phyloP scores from a whole-genome alignment of 129 eudicot genomes.

The Artemisia tridentata region DNA sequence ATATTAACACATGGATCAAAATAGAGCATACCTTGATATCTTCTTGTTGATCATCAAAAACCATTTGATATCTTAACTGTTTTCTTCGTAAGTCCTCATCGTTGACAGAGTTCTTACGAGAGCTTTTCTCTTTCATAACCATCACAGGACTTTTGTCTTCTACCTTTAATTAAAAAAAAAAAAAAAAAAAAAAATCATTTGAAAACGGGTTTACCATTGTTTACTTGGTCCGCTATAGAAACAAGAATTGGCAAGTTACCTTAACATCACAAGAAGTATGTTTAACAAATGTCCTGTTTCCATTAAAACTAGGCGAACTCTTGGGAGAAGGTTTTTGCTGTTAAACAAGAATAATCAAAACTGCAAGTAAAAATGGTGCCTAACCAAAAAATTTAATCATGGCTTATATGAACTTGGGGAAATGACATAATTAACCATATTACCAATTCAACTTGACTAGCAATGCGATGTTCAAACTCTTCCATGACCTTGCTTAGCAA shows the following conservation, averaged over 20 bases:
- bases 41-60: slow-evolving; percentile 63
- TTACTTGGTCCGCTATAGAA: slow-evolving; percentile 4
- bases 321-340: slow-evolving; percentile 52
- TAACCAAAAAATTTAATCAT: not conserved
- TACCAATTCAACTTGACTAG: slow-evolving; percentile 70
- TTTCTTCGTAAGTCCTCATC: slow-evolving; percentile 52
- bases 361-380: not conserved
- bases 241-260: slow-evolving; percentile 27
- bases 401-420: no score
- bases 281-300: slow-evolving; percentile 35
- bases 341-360: slow-evolving; percentile 10
- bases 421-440: not conserved
- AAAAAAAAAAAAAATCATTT: no score
- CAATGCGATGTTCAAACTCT: slow-evolving; percentile 83
- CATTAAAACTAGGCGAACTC: slow-evolving; percentile 30
- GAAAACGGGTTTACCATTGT: not conserved
- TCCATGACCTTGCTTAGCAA: slow-evolving; percentile 78
- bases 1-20: not conserved
- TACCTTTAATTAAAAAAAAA: slow-evolving; percentile 30
- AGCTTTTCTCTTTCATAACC: slow-evolving; percentile 32
- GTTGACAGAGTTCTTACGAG: slow-evolving; percentile 22
- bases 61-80: slow-evolving; percentile 48
- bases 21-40: slow-evolving; percentile 58
- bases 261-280: slow-evolving; percentile 35
- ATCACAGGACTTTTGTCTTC: slow-evolving; percentile 35